Evolutionary conservation across 2,329 filamentous ascomycete species (phyloP), one percentile per base, ranked within the genome.

Genomic region (Botrytis pseudocinerea): DNA sequence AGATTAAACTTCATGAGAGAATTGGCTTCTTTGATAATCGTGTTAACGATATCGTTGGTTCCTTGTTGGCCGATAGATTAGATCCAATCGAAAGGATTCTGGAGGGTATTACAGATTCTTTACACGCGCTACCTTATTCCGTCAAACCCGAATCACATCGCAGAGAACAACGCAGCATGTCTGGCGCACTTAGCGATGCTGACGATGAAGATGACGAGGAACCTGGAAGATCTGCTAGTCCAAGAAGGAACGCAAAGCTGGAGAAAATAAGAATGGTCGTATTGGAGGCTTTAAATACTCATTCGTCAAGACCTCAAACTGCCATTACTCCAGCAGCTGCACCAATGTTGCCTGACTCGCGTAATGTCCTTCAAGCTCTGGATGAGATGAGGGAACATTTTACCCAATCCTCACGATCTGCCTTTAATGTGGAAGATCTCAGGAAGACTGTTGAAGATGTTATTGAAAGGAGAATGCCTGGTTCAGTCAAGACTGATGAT

Each of bases 21-120:
- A 93, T 93, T 76, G 88, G 90, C 64, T 98, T 97, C 86, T 98
- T 98, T 79, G 94, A 98, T 79, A 91, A 90, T 64, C 94, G 93
- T 79, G 93, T 99, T 75, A 94, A 97, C 80, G 90, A 94, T 69
- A 84, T 98, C 76, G 92, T 99, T 76, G 93, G 92, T 70, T 89
- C 88, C 65, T 86, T 96, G 5, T 83, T 99, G 69, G 89, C 94
- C 70, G 88, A 91, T 75, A 91, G 93, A 59, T 86, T 99, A 12
- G 89, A 89, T 73, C 95, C 96, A 48, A 84, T 99, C 44, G 93
- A 98, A 82, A 90, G 91, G 80, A 89, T 90, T n/a, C 82, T 99
- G 73, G 87, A 89, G 70, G 87, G 86, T 40, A 97, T 98, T 59
- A 92, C 95, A 77, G 85, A 91, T 72, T 89, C 89, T 5, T 82